Conservation (phyloP, 495 filamentous ascomycete species). For the Halenospora varia region DNA sequence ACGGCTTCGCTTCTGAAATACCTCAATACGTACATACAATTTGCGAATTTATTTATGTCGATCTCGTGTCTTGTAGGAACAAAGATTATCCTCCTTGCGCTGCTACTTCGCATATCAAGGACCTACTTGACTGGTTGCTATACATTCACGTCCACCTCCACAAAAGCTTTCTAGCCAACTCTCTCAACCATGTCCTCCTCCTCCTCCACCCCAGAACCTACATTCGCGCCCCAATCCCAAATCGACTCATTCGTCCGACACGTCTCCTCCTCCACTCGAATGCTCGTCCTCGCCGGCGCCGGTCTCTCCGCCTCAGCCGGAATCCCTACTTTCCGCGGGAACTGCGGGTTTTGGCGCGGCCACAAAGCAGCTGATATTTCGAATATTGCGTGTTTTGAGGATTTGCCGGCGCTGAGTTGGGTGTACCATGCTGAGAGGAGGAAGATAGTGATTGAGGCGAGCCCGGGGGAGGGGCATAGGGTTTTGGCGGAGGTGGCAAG, state of each 20-base stretch:
- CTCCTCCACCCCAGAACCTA: neutral
- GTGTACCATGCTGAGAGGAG: neutral
- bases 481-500: conserved; percentile 29
- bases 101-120: too few species aligned
- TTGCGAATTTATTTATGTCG: too few species aligned
- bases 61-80: too few species aligned
- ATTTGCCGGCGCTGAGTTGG: neutral
- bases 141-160: too few species aligned
- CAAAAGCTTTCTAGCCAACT: too few species aligned
- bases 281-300: conserved; percentile 65
- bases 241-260: neutral
- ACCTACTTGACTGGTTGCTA: too few species aligned
- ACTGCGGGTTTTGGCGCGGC: neutral
- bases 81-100: too few species aligned
- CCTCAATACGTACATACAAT: too few species aligned
- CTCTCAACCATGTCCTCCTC: neutral
- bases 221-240: neutral
- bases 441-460: neutral
- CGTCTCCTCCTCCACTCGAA: neutral
- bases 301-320: conserved; percentile 55
- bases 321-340: conserved; percentile 63
- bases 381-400: neutral
- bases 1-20: too few species aligned
- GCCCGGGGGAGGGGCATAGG: neutral
- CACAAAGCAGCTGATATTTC: neutral